Base-by-base conservation (phyloP, 2,329 filamentous ascomycete species). In the Ascochyta koolunga region DNA sequence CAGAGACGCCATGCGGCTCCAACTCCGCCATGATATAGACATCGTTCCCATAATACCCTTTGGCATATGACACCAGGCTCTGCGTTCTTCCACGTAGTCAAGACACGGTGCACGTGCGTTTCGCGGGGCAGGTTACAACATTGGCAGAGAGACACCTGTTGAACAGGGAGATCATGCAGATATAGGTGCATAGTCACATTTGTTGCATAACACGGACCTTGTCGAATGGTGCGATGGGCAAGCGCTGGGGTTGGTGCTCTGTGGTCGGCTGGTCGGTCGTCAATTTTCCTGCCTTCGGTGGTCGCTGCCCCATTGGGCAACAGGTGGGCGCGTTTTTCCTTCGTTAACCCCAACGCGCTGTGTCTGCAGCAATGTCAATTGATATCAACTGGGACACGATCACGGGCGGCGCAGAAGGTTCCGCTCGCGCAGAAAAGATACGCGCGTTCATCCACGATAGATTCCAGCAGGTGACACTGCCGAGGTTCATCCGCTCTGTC, bases 331-430 rank as follows among this genome's bases (percentile, higher is more conserved):
- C 54, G 35, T 50, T 53, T 49, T 54, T 52, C 59, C 58, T 60
- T 58, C 58, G 54, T 68, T 64, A 67, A 68, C 59, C 66, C 61
- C 46, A 54, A 64, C 64, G 46, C 55, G 46, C 56, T 58, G 61
- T 58, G 59, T 57, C 54, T 50, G 56, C 52, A 67, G 58, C 65
- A 49, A 99, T 99, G 95, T 98, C 95, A 65, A 93, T 99, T 80
- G 93, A 98, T 72, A 89, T 99, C 74, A 92, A 96, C 77, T 99
- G 95, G 95, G 89, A 95, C 70, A 89, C 89, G 59, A 85, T 98
- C 71, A 98, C 93, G 19, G 88, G 87, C 58, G 95, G 95, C 24
- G 86, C 91, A 42, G 93, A 98, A 76, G 93, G 95, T 50, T 83
- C 87, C 61, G 89, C 86, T 48, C 86, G 97, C 57, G 92, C 93